Percentiles rank a stretch among this genome's conserved stretches.
Evolutionary conservation across 2,329 filamentous ascomycete genomes (phyloP).

Genomic region (Fusarium pseudocircinatum): DNA sequence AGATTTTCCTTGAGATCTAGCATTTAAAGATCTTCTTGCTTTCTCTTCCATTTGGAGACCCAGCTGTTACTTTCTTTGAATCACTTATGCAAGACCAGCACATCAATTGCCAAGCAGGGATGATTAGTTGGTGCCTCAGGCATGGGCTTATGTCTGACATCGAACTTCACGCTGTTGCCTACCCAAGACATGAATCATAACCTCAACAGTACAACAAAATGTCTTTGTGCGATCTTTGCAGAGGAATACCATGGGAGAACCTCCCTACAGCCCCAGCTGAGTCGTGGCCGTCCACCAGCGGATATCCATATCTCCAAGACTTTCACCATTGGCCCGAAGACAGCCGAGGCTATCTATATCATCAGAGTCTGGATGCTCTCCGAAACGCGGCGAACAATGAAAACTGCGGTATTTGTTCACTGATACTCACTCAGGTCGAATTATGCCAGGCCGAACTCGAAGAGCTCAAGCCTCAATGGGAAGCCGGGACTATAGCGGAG

Average conservation of each 20-base stretch:
- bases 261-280: not conserved
- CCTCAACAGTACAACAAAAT: not conserved
- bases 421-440: not conserved
- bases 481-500: rapidly evolving
- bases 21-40: no score
- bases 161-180: not conserved
- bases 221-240: not conserved
- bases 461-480: not conserved
- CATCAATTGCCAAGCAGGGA: no score
- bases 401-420: not conserved
- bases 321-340: not conserved
- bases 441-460: not conserved
- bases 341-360: not conserved
- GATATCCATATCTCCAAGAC: not conserved
- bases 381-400: rapidly evolving
- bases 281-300: rapidly evolving
- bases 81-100: no score
- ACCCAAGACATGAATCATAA: rapidly evolving
- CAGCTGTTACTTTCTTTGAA: no score
- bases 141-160: not conserved
- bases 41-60: no score
- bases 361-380: not conserved
- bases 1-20: no score
- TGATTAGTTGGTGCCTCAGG: not conserved
- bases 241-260: not conserved